Conservation (phyloP, 2,329 filamentous ascomycete species). For the Ceratocystis cubensis region DNA sequence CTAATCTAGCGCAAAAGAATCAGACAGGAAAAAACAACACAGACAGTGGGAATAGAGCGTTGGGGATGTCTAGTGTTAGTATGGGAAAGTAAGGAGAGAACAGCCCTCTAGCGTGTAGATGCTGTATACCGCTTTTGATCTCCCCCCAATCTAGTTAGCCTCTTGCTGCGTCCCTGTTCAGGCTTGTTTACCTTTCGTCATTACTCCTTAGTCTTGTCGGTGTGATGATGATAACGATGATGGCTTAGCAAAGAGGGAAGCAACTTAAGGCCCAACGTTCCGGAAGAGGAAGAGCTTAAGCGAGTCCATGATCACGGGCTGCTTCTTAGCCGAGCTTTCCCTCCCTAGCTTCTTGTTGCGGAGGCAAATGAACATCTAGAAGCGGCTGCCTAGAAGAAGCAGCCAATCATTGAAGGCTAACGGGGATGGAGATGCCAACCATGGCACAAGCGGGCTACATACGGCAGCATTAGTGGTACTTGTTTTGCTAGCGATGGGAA, state of each 20-base stretch:
- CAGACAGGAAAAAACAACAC: background rate
- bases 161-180: background rate
- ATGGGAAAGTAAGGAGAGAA: background rate
- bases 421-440: background rate
- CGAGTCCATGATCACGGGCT: background rate
- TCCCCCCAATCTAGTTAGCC: background rate
- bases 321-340: background rate
- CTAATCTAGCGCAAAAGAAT: background rate
- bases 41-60: too few relatives aligned
- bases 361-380: background rate
- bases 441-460: too few relatives aligned
- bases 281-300: slow-evolving; percentile 1
- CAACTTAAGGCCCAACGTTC: background rate
- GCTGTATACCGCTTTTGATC: background rate
- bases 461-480: background rate
- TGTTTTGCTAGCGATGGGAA: background rate
- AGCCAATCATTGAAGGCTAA: background rate
- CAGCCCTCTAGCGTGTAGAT: background rate
- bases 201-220: background rate
- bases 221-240: background rate
- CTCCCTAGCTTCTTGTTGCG: background rate
- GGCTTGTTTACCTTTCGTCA: background rate
- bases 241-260: background rate
- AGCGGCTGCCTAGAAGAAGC: slow-evolving; percentile 3
- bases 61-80: too few relatives aligned